Percentiles rank a stretch among this genome's conserved stretches.
These are phyloP conservation scores for Xylariaceae sp. DNA, from an alignment of 2,329 filamentous ascomycete genomes.

Conservation along the genomic window DNA sequence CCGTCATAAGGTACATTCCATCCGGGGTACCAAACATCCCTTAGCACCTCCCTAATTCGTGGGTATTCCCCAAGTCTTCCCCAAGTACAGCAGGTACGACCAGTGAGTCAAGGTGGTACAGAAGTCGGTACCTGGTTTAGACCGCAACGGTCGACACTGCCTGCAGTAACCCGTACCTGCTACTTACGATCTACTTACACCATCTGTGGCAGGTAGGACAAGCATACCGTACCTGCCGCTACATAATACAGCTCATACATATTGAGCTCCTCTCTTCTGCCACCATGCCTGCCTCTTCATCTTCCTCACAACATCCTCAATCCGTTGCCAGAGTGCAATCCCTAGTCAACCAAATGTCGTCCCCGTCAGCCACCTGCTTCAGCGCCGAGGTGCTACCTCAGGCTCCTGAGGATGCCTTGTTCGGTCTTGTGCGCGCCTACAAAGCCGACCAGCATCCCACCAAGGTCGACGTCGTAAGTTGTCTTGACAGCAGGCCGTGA, in stretches of 20 bases:
- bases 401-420: constrained; percentile 91
- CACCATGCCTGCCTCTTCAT: constrained; percentile 42
- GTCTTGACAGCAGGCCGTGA: not conserved
- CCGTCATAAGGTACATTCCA: not conserved
- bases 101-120: not conserved
- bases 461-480: constrained; percentile 84
- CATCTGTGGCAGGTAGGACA: not conserved
- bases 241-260: not conserved
- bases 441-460: constrained; percentile 67
- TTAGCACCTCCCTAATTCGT: not conserved
- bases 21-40: not conserved
- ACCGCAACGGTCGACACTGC: not conserved
- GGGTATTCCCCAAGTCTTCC: not conserved
- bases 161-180: not conserved
- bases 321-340: constrained; percentile 50
- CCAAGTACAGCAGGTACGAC: not conserved
- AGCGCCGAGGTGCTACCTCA: constrained; percentile 72
- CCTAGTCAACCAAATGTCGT: constrained; percentile 66
- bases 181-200: not conserved
- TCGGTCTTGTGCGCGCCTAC: constrained; percentile 86
- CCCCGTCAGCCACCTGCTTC: constrained; percentile 61
- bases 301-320: constrained; percentile 41
- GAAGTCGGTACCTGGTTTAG: not conserved
- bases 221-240: constrained; percentile 2
- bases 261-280: constrained; percentile 14